phyloP scores from a whole-genome alignment of 257 asterid species.

The Fraxinus cuspidata region DNA sequence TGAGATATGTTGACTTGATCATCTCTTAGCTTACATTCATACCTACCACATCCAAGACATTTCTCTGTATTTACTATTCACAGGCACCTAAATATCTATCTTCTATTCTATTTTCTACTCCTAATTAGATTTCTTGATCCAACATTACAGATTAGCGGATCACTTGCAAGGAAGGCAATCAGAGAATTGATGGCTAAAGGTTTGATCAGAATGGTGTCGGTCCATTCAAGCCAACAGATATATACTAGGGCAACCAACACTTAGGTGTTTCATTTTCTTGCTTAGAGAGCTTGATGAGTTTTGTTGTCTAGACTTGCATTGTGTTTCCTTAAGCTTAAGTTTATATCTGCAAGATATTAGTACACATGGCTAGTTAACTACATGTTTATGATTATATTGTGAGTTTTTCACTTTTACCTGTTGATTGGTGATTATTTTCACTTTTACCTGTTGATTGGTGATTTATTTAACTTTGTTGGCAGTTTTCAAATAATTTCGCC shows the following conservation, averaged over 20 bases:
- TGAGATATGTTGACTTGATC: neutral
- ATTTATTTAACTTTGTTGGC: neutral
- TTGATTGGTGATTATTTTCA: neutral
- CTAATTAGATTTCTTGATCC: neutral
- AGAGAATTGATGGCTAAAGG: slow-evolving; percentile 45
- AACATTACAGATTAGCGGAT: slow-evolving; percentile 43
- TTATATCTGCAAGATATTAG: neutral
- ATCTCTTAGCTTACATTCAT: neutral
- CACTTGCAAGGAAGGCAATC: slow-evolving; percentile 55
- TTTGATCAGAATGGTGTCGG: slow-evolving; percentile 42
- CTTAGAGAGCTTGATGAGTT: slow-evolving; percentile 8
- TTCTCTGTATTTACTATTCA: neutral
- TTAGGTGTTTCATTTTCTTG: slow-evolving; percentile 7
- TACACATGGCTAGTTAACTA: neutral
- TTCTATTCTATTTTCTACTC: neutral
- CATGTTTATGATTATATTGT: neutral
- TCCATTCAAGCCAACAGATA: slow-evolving; percentile 56
- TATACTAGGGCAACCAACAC: slow-evolving; percentile 57
- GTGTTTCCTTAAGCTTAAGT: neutral
- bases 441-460: neutral
- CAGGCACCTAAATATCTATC: neutral
- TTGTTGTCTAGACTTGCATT: neutral
- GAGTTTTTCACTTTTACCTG: neutral
- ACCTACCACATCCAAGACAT: neutral
- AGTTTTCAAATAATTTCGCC: neutral